These are phyloP conservation scores for Fusarium pseudocircinatum DNA, from an alignment of 2,329 filamentous ascomycete species.

Conservation along the genomic window DNA sequence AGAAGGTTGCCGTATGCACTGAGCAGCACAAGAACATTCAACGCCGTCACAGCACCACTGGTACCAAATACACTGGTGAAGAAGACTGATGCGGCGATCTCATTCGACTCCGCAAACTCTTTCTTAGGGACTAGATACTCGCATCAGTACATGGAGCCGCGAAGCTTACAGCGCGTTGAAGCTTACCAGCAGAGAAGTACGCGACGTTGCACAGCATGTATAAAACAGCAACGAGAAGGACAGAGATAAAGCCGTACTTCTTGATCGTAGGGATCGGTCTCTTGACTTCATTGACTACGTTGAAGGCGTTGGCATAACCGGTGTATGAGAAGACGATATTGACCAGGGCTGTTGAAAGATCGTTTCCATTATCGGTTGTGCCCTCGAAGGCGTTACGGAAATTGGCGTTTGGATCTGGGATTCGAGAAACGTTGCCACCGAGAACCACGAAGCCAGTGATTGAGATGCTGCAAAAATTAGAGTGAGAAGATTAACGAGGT, in stretches of 20 bases:
- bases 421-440: slow-evolving; percentile 45
- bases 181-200: slow-evolving; percentile 61
- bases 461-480: slow-evolving; percentile 48
- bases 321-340: slow-evolving; percentile 68
- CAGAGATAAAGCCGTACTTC: slow-evolving; percentile 58
- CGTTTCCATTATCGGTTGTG: slow-evolving; percentile 49
- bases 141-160: slow-evolving; percentile 22
- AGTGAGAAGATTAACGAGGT: slow-evolving; percentile 39
- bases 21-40: slow-evolving; percentile 68
- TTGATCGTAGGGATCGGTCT: slow-evolving; percentile 66
- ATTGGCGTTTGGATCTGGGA: slow-evolving; percentile 48
- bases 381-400: slow-evolving; percentile 50
- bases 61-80: slow-evolving; percentile 67
- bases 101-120: slow-evolving; percentile 60
- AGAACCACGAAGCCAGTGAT: slow-evolving; percentile 71
- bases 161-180: rapidly evolving
- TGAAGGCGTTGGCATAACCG: slow-evolving; percentile 69
- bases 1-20: slow-evolving; percentile 69
- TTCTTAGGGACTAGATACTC: slow-evolving; percentile 58
- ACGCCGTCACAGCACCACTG: slow-evolving; percentile 59
- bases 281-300: slow-evolving; percentile 70
- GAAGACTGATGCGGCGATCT: slow-evolving; percentile 66
- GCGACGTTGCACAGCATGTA: slow-evolving; percentile 70
- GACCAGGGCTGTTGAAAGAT: slow-evolving; percentile 59
- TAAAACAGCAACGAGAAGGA: slow-evolving; percentile 61